Evolutionary conservation across 805 yeast species (phyloP), one percentile per base, ranked within the genome.

Genomic region (Yamadazyma tumulicola): DNA sequence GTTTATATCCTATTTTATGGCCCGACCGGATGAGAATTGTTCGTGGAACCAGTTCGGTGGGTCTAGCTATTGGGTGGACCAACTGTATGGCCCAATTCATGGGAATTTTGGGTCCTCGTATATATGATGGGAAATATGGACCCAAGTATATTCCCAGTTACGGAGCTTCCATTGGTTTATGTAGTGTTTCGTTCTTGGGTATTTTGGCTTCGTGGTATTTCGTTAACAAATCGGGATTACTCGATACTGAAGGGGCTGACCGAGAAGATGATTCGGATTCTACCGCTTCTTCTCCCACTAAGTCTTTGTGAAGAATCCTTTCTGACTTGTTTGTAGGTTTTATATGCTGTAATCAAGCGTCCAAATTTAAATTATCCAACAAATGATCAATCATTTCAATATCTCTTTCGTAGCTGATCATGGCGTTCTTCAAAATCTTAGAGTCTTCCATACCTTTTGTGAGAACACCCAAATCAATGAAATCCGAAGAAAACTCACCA

Each of bases 301-400:
- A 21, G 23, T 21, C 23, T n/a, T n/a, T n/a, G n/a, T n/a, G n/a
- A n/a, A n/a, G n/a, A n/a, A n/a, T n/a, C n/a, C n/a, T n/a, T n/a
- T n/a, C n/a, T n/a, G n/a, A n/a, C n/a, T n/a, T 11, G 19, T 7
- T 6, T 6, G 17, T 26, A 14, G 19, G 7, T 26, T 13, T 9
- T 13, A 15, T 6, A 26, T 28, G n/a, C n/a, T n/a, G 9, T 9
- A 16, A 19, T 20, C 41, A 58, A 18, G 66, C 67, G 26, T 57
- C 62, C 32, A 61, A 54, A 9, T 48, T 42, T 27, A 61, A 44
- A 2, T 43, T 54, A 4, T 47, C 54, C 28, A 61, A 46, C 34
- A 61, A 39, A 29, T 28, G 24, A 32, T 61, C 64, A 15, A 61
- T 52, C 39, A 56, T 43, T 18, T 48, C 59, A 19, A 54, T 47